These are phyloP conservation scores for Pharnaceum exiguum DNA, from an alignment of 148 eudicot species.

Conservation along the genomic window DNA sequence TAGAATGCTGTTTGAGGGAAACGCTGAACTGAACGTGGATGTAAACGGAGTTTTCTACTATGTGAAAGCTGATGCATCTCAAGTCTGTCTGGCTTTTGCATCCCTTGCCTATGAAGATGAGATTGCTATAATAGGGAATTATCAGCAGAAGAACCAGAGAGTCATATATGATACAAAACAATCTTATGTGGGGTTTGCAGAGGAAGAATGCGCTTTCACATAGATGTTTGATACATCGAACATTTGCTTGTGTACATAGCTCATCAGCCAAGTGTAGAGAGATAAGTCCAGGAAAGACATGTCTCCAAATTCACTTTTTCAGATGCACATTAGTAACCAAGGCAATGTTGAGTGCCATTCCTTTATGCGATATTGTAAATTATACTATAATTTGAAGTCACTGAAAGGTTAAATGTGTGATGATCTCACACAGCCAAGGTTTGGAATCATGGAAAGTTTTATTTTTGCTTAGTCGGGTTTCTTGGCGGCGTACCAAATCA, in stretches of 20 bases:
- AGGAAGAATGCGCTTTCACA: slow-evolving; percentile 63
- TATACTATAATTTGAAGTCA: too few relatives aligned
- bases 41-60: slow-evolving; percentile 59
- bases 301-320: too few relatives aligned
- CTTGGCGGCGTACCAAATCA: too few relatives aligned
- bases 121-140: slow-evolving; percentile 72
- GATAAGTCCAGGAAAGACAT: too few relatives aligned
- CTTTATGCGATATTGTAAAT: too few relatives aligned
- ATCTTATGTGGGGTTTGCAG: slow-evolving; percentile 62
- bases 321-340: too few relatives aligned
- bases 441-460: too few relatives aligned
- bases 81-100: slow-evolving; percentile 75
- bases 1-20: slow-evolving; percentile 46
- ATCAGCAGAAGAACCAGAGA: slow-evolving; percentile 70
- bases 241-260: background rate
- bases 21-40: slow-evolving; percentile 50
- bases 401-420: too few relatives aligned
- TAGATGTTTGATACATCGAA: background rate
- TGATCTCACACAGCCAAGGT: too few relatives aligned
- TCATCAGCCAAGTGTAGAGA: slow-evolving; percentile 16
- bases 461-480: too few relatives aligned
- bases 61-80: slow-evolving; percentile 63
- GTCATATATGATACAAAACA: slow-evolving; percentile 63
- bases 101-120: slow-evolving; percentile 60
- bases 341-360: too few relatives aligned